Evolutionary conservation across 768 basidiomycete genomes (phyloP).

Genomic region (Trametes elegans): DNA sequence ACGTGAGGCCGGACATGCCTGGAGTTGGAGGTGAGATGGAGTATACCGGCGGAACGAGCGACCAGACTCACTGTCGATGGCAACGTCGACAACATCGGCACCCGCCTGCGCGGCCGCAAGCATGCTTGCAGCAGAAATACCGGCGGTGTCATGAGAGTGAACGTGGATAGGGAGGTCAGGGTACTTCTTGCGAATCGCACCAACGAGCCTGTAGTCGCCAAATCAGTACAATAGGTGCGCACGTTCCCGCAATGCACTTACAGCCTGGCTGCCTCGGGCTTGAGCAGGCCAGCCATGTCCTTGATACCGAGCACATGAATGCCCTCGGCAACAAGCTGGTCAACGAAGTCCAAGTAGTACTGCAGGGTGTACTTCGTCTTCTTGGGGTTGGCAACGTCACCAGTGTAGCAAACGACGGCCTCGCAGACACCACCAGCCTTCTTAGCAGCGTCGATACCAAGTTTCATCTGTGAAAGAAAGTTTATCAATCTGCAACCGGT

Average conservation of each 20-base stretch:
- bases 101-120: constrained; percentile 94
- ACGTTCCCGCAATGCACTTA: too few species aligned
- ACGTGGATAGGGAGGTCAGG: constrained; percentile 99
- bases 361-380: constrained; percentile 96
- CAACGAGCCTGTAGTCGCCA: constrained; percentile 89
- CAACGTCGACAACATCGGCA: constrained; percentile 96
- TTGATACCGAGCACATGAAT: constrained; percentile 98
- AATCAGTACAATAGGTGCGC: too few species aligned
- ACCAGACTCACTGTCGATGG: constrained; percentile 83
- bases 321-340: constrained; percentile 89
- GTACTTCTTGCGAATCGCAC: constrained; percentile 92
- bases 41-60: neutral
- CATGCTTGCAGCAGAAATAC: constrained; percentile 98
- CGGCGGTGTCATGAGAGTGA: constrained; percentile 99
- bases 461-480: constrained; percentile 68
- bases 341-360: constrained; percentile 96
- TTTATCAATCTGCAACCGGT: neutral
- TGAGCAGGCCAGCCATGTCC: constrained; percentile 97
- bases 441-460: constrained; percentile 99
- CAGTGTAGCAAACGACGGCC: constrained; percentile 97
- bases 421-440: constrained; percentile 99
- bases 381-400: constrained; percentile 92
- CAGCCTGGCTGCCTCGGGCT: constrained; percentile 91
- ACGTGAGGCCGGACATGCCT: constrained; percentile 99
- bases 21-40: constrained; percentile 20